phyloP scores from a whole-genome alignment of 169 alveolate species.

The Eimeria tenella region DNA sequence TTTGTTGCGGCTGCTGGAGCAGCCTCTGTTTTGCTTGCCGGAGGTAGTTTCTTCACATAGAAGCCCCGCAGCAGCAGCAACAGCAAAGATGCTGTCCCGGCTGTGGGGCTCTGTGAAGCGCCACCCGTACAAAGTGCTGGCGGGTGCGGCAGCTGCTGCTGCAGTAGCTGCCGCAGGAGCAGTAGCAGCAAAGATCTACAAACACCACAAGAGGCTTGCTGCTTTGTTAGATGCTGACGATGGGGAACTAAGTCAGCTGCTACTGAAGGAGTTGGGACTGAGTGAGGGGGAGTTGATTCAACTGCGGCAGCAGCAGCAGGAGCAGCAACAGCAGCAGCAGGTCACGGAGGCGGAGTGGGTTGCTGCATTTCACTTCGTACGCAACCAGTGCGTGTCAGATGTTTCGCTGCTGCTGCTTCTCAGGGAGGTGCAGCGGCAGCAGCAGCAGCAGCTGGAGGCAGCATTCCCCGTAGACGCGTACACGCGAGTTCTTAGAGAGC shows the following conservation, averaged over 20 bases:
- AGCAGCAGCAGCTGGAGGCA: constrained; percentile 22
- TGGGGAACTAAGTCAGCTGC: background rate
- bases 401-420: constrained; percentile 11
- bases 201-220: background rate
- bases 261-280: constrained; percentile 8
- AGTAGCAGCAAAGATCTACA: constrained; percentile 2
- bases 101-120: background rate
- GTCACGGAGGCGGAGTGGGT: constrained; percentile 23
- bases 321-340: constrained; percentile 26
- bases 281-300: background rate
- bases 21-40: too few relatives aligned
- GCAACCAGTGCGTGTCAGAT: background rate
- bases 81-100: background rate
- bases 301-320: constrained; percentile 15
- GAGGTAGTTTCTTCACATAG: too few relatives aligned
- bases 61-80: background rate
- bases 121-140: background rate
- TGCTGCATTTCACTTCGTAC: constrained; percentile 16
- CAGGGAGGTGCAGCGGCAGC: constrained; percentile 25
- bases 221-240: background rate
- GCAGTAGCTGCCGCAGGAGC: background rate
- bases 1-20: too few relatives aligned
- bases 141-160: constrained; percentile 5
- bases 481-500: constrained; percentile 1
- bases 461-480: background rate